Evolutionary conservation across 106 monocot genomes (phyloP).

Genomic region (Acorus gramineus): DNA sequence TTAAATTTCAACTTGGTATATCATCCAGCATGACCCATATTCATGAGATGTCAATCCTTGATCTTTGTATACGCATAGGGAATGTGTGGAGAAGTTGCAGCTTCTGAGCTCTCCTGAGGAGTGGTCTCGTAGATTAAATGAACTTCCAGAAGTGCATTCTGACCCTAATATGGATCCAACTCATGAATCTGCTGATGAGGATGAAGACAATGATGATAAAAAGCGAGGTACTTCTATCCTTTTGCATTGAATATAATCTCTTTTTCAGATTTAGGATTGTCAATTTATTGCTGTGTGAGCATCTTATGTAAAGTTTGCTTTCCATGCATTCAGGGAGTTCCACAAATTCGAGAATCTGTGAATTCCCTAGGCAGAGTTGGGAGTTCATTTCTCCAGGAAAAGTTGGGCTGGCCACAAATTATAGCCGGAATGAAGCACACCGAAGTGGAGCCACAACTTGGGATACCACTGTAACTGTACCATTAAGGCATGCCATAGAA

Average conservation of each 20-base stretch:
- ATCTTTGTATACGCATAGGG: constrained; percentile 48
- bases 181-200: constrained; percentile 49
- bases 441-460: constrained; percentile 10
- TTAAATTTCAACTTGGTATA: no score
- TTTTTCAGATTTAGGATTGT: no score
- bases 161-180: constrained; percentile 71
- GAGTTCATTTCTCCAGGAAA: constrained; percentile 20
- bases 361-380: constrained; percentile 28
- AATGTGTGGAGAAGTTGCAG: constrained; percentile 70
- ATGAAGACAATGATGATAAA: constrained; percentile 26
- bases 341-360: constrained; percentile 12
- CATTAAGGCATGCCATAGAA: constrained; percentile 3
- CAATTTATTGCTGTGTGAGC: no score
- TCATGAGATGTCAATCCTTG: constrained; percentile 22
- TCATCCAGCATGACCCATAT: no score
- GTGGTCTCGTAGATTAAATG: constrained; percentile 39
- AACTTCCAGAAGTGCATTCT: constrained; percentile 50
- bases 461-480: constrained; percentile 12
- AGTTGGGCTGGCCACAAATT: constrained; percentile 5
- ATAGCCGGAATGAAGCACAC: constrained; percentile 11
- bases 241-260: no score
- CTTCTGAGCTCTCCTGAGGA: constrained; percentile 53
- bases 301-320: neutral
- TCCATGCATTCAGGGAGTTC: constrained; percentile 6
- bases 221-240: constrained; percentile 22